A percentile compares a stretch with the other conserved stretches of the same genome.
Conservation (phyloP, 2,329 filamentous ascomycete genomes). For the Triangularia verruculosa region DNA sequence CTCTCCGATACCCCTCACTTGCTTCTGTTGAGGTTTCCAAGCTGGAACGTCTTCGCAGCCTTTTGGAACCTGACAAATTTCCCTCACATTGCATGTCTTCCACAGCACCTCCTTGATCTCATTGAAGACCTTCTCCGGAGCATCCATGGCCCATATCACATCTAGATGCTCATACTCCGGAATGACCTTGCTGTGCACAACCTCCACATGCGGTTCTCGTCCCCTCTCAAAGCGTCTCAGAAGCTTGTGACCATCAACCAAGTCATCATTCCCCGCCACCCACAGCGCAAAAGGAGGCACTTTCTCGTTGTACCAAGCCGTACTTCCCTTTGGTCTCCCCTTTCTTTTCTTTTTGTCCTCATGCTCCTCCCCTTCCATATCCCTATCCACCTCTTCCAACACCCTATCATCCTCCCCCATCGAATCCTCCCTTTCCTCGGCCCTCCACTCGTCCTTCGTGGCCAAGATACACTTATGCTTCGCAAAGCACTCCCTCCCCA, state of each 20-base stretch:
- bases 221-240: conserved; percentile 71
- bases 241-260: conserved; percentile 78
- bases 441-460: conserved; percentile 65
- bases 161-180: conserved; percentile 91
- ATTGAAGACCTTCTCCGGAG: conserved; percentile 74
- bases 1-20: conserved; percentile 4
- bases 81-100: conserved; percentile 63
- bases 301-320: conserved; percentile 77
- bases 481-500: conserved; percentile 78
- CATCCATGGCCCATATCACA: conserved; percentile 92
- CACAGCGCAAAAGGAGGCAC: conserved; percentile 84
- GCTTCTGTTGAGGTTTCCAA: conserved; percentile 35
- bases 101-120: conserved; percentile 81
- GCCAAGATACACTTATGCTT: conserved; percentile 80
- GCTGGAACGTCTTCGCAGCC: conserved; percentile 55
- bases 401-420: conserved; percentile 25
- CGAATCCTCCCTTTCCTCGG: conserved; percentile 62
- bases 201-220: conserved; percentile 73
- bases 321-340: conserved; percentile 46
- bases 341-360: conserved; percentile 16
- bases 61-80: conserved; percentile 59
- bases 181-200: conserved; percentile 81
- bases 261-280: conserved; percentile 77
- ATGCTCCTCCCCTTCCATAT: conserved; percentile 34
- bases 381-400: conserved; percentile 23